Evolutionary conservation across 345 rosid species (phyloP).

Genomic region (Citrus mangshanensis): DNA sequence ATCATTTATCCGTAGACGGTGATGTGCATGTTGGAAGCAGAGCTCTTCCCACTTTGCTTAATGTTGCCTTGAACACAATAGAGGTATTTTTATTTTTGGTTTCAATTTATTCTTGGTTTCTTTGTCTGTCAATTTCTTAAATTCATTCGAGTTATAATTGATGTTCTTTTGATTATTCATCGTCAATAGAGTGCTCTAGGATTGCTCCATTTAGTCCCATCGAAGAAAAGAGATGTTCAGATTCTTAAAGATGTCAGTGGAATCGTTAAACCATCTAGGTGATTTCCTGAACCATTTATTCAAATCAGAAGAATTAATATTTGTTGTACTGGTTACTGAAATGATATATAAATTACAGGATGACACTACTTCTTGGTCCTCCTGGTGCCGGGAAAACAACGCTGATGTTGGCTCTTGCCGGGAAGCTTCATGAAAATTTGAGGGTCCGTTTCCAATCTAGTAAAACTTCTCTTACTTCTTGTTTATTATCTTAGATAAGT

Average conservation of each 20-base stretch:
- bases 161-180: background rate
- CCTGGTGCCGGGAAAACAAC: constrained; percentile 73
- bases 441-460: constrained; percentile 31
- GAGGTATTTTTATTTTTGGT: constrained; percentile 42
- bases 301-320: background rate
- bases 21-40: constrained; percentile 78
- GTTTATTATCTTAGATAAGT: background rate
- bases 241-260: constrained; percentile 65
- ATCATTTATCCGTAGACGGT: constrained; percentile 64
- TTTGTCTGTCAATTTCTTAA: background rate
- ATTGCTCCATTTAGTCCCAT: constrained; percentile 54
- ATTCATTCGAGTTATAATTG: background rate
- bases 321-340: background rate
- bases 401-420: constrained; percentile 51
- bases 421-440: constrained; percentile 43
- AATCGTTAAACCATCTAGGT: constrained; percentile 66
- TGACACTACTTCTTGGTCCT: constrained; percentile 66
- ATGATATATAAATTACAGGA: constrained; percentile 25
- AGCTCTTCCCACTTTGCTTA: constrained; percentile 79
- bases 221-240: constrained; percentile 64
- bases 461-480: background rate
- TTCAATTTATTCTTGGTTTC: background rate
- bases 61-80: constrained; percentile 53
- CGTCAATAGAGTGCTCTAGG: constrained; percentile 53
- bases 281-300: background rate